These are phyloP conservation scores for Phytophthora cryptogea DNA, from an alignment of 352 stramenopile genomes.

Conservation along the genomic window DNA sequence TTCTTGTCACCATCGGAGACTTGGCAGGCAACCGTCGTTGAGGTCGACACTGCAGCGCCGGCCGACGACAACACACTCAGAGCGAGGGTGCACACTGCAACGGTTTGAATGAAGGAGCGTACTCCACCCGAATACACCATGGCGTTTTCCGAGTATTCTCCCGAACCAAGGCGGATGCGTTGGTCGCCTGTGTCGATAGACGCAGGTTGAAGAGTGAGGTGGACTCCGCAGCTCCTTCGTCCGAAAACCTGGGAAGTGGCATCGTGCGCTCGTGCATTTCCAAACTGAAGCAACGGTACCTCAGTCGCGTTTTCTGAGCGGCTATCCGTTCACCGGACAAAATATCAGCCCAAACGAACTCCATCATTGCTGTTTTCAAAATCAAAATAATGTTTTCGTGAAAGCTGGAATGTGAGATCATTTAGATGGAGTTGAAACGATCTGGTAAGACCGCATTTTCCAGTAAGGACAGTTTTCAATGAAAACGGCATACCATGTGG, in stretches of 20 bases:
- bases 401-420: conserved; percentile 4
- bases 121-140: conserved; percentile 27
- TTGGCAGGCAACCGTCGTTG: conserved; percentile 1
- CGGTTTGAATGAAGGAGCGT: conserved; percentile 16
- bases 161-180: not conserved
- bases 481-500: not conserved
- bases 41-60: not conserved
- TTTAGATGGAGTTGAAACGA: conserved; percentile 19
- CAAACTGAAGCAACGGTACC: not conserved
- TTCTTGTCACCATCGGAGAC: conserved; percentile 36
- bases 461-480: not conserved
- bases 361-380: not conserved
- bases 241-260: not conserved
- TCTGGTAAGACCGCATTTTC: not conserved
- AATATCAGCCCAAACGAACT: not conserved
- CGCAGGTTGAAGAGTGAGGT: conserved; percentile 26
- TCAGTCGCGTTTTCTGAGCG: not conserved
- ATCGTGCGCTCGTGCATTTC: not conserved
- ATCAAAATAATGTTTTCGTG: not conserved
- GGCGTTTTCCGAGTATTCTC: not conserved
- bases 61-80: conserved; percentile 10
- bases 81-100: conserved; percentile 12
- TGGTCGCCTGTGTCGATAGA: conserved; percentile 9
- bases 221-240: not conserved
- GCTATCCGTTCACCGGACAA: conserved; percentile 3